Conservation (phyloP, 2,329 filamentous ascomycete genomes). For the Zymoseptoria pseudotritici region DNA sequence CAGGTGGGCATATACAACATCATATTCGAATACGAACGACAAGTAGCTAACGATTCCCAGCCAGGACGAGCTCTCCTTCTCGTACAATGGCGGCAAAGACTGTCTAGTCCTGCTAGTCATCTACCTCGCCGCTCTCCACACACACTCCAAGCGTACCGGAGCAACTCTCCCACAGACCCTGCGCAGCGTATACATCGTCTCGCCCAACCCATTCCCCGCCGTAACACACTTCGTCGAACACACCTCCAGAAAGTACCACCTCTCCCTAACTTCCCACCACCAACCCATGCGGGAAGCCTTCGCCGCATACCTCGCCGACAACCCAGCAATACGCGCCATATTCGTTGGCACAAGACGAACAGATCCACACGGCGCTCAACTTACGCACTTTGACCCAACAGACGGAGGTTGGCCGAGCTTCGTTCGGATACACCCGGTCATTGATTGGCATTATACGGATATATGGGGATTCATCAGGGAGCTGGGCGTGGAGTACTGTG, state of each 20-base stretch:
- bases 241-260: conserved; percentile 61
- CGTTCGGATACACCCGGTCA: conserved; percentile 88
- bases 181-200: conserved; percentile 83
- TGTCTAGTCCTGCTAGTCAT: conserved; percentile 87
- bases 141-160: conserved; percentile 22
- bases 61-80: conserved; percentile 71
- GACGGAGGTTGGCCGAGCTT: conserved; percentile 86
- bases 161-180: conserved; percentile 44
- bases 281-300: conserved; percentile 77
- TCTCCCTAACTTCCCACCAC: conserved; percentile 67
- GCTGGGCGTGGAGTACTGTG: conserved; percentile 74
- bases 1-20: conserved; percentile 50
- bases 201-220: conserved; percentile 72
- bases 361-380: conserved; percentile 74
- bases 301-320: conserved; percentile 62
- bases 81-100: conserved; percentile 97
- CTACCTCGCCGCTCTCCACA: conserved; percentile 61
- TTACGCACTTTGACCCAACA: conserved; percentile 80
- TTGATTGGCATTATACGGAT: conserved; percentile 95
- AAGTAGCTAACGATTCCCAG: conserved; percentile 37
- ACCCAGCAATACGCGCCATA: conserved; percentile 62
- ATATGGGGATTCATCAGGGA: conserved; percentile 86
- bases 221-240: conserved; percentile 75
- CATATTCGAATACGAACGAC: too few relatives aligned
- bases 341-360: conserved; percentile 84